A percentile compares a stretch with the other conserved stretches of the same genome.
phyloP scores from a whole-genome alignment of 2,329 filamentous ascomycete genomes.

The Metarhizium rileyi region DNA sequence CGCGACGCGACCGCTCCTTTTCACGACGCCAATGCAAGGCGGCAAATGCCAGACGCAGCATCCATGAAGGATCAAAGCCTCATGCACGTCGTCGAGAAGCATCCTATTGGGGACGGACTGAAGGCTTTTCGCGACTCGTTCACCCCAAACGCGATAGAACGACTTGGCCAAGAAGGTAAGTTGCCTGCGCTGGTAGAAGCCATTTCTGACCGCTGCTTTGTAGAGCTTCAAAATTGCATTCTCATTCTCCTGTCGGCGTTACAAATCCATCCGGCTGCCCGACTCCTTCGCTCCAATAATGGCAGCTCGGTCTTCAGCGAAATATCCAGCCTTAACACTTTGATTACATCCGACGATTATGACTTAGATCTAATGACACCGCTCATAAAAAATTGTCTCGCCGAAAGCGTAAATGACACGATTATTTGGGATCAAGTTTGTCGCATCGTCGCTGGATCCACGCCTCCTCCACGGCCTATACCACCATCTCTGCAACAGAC shows the following conservation, averaged over 20 bases:
- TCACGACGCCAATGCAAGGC: neutral
- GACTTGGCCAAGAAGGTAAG: neutral
- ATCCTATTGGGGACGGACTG: neutral
- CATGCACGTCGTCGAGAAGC: neutral
- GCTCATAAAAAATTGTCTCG: neutral
- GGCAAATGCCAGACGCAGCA: neutral
- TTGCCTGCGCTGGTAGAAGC: neutral
- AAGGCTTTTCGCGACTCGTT: neutral
- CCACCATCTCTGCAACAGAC: constrained; percentile 21
- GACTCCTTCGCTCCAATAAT: neutral
- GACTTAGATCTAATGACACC: neutral
- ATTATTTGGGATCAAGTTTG: neutral
- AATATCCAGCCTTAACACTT: neutral
- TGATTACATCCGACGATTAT: neutral
- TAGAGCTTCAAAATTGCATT: neutral
- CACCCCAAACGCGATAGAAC: neutral
- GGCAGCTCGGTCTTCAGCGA: neutral
- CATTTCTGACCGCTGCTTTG: neutral
- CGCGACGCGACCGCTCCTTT: neutral
- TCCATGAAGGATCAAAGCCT: neutral
- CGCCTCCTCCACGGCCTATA: constrained; percentile 15
- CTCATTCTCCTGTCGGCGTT: neutral
- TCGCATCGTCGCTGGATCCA: constrained; percentile 13
- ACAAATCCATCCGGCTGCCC: neutral
- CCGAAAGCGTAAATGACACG: neutral